These are phyloP conservation scores for Nicotiana tomentosiformis DNA, from an alignment of 257 asterid species.

Conservation along the genomic window DNA sequence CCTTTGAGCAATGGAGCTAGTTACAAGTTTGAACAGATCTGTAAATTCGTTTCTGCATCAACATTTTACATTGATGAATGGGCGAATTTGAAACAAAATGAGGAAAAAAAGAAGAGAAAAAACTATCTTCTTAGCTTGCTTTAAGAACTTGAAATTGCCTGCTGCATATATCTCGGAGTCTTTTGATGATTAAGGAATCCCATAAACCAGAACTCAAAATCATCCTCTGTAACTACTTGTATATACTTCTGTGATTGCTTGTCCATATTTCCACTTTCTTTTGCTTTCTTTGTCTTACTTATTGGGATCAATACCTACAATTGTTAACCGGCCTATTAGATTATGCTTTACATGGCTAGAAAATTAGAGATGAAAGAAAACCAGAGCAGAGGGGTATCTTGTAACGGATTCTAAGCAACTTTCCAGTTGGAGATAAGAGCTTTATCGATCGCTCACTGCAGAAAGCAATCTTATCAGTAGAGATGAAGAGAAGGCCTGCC, in stretches of 20 bases:
- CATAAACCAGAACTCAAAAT: slow-evolving; percentile 52
- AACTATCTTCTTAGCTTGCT: slow-evolving; percentile 1
- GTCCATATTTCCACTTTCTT: slow-evolving; percentile 21
- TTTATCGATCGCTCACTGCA: slow-evolving; percentile 18
- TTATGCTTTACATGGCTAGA: not conserved
- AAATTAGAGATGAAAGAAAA: not conserved
- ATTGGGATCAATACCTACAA: slow-evolving; percentile 30
- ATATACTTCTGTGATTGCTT: slow-evolving; percentile 41
- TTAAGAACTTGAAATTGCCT: slow-evolving; percentile 13
- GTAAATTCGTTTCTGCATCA: not conserved
- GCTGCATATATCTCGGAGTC: slow-evolving; percentile 28
- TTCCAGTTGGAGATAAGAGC: slow-evolving; percentile 11
- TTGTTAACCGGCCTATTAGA: not conserved
- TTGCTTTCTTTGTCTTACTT: slow-evolving; percentile 23
- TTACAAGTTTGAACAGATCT: not conserved
- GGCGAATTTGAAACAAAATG: not conserved
- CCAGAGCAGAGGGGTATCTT: not conserved
- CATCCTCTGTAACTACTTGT: slow-evolving; percentile 36
- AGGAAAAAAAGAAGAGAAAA: not conserved
- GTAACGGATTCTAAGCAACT: slow-evolving; percentile 10
- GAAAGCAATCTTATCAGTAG: slow-evolving; percentile 10
- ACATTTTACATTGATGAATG: not conserved
- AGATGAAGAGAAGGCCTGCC: slow-evolving; percentile 13
- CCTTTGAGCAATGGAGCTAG: not conserved
- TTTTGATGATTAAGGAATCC: slow-evolving; percentile 32